Evolutionary conservation across 352 stramenopile genomes (phyloP), one percentile per base, ranked within the genome.

Genomic region (Nothophytophthora sp.): DNA sequence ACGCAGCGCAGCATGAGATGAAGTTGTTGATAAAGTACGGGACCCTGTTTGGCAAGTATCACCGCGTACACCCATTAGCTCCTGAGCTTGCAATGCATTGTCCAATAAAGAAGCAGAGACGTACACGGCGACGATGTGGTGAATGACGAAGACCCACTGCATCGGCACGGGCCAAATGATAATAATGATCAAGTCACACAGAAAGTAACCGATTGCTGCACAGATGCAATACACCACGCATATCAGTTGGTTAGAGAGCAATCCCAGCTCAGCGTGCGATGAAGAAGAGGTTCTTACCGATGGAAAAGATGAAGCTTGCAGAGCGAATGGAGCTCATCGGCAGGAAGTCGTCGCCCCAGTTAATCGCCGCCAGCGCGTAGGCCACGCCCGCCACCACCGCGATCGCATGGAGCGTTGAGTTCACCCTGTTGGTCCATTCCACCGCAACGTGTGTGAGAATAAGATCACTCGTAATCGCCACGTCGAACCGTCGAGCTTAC

Each of bases 21-120:
- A 92, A 86, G 24, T 86, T 92, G 62, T 80, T 92, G 72, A 94
- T 88, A 43, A 90, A 24, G 55, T 92, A 94, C 23, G 84, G 84
- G 50, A 89, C 58, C 18, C 84, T 94, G 48, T n/a, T n/a, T n/a
- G n/a, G n/a, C n/a, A n/a, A 39, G 44, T 33, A 23, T 15, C 35
- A 19, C 24, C 18, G n/a, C 24, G 10, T 10, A 29, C 32, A 2
- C 18, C n/a, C n/a, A n/a, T n/a, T n/a, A n/a, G n/a, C n/a, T n/a
- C n/a, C n/a, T n/a, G n/a, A 50, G 9, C 4, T 20, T 36, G 10
- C n/a, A 12, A 4, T n/a, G n/a, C n/a, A n/a, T n/a, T n/a, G n/a
- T n/a, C n/a, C 9, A 46, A 27, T 6, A 19, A 4, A 11, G 15
- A 12, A 43, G 12, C 43, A 18, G 0, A 50, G 6, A 87, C 79